Base-by-base conservation (phyloP, 345 rosid species). In the Pseudoturritis turrita region DNA sequence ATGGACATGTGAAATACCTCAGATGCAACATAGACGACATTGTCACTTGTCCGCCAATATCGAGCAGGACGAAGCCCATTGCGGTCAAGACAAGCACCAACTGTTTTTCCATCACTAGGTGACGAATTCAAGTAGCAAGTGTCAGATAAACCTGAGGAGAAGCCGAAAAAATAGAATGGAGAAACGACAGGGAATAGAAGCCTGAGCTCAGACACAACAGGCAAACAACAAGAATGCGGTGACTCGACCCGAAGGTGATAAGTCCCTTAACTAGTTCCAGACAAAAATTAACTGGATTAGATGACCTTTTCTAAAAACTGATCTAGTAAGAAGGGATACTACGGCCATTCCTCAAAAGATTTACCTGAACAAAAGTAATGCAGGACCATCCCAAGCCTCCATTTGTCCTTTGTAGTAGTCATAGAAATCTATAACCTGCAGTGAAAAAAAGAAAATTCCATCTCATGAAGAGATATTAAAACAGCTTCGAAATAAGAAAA, bases 301-400 rank as follows among this genome's bases (percentile, higher is more conserved):
- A 35, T 13, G 33, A 43, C 22, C 36, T 41, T 52, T 26, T 56
- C 45, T 31, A 33, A 31, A 23, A 70, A 11, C 51, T 49, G 67
- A 40, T 50, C 50, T n/a, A 21, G 46, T 21, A 35, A 57, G 23
- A 21, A 22, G 19, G 40, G 2, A 4, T 21, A 22, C 26, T 5
- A 12, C 13, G 35, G 43, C 0, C 25, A 43, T 23, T 46, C 8
- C 41, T 56, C 65, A 41, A 36, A 56, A 61, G 51, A 37, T 45
- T 71, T 76, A 91, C 99, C 99, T 95, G 89, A 95, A 95, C 79
- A 91, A 79, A 29, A 95, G 97, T 76, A 95, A 84, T 33, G 99
- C 99, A 73, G 99, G 99, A 65, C 99, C 99, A 87, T 95, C 99
- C 99, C 99, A 95, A 80, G 99, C 82, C 83, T 95, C 99, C 99